Evolutionary conservation across 1,139 yeast genomes (phyloP).

Genomic region (Candida frijolesensis): DNA sequence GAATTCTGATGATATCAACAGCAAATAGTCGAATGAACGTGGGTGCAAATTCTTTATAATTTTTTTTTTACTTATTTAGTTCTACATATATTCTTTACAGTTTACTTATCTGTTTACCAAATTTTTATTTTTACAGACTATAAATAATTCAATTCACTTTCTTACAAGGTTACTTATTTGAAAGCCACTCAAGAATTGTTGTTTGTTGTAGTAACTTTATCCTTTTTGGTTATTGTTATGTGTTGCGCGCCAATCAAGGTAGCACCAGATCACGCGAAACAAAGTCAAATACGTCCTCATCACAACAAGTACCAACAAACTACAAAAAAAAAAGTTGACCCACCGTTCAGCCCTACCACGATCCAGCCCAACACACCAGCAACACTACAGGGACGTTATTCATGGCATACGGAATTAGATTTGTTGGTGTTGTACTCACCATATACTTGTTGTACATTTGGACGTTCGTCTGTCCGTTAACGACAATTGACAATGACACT

Average conservation of each 20-base stretch:
- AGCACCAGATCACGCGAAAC: no score
- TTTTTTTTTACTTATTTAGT: background rate
- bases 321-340: no score
- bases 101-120: no score
- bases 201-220: no score
- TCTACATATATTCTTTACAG: background rate
- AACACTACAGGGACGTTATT: background rate
- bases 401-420: conserved; percentile 8
- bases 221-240: no score
- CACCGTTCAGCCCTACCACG: background rate
- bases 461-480: conserved; percentile 17
- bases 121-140: no score
- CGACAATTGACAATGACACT: conserved; percentile 3
- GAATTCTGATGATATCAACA: conserved; percentile 23
- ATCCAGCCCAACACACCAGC: background rate
- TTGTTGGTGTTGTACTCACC: conserved; percentile 6
- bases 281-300: background rate
- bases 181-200: no score
- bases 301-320: background rate
- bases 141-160: no score
- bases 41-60: no score
- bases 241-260: no score
- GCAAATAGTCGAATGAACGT: conserved; percentile 10
- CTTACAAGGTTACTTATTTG: no score
- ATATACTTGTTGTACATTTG: conserved; percentile 15